These are phyloP conservation scores for Phalaenopsis hybrid DNA, from an alignment of 116 monocot genomes.

Conservation along the genomic window DNA sequence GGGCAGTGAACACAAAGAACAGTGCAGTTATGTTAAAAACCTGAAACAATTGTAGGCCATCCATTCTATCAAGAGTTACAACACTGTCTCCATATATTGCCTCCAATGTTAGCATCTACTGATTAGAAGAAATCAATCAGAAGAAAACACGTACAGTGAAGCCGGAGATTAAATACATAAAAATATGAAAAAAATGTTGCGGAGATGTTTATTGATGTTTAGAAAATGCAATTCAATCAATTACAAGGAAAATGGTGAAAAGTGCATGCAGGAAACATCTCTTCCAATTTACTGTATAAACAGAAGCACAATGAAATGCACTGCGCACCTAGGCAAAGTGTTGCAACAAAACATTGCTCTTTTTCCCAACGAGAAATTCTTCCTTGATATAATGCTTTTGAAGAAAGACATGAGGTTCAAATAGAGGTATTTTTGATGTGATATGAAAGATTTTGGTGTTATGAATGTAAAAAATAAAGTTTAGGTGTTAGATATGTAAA, in stretches of 20 bases:
- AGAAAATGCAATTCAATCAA: background rate
- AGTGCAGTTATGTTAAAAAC: conserved; percentile 20
- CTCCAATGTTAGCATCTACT: conserved; percentile 66
- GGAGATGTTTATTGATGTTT: background rate
- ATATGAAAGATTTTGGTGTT: no score
- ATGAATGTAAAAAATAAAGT: no score
- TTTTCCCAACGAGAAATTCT: background rate
- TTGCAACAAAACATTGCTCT: background rate
- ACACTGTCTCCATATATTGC: conserved; percentile 75
- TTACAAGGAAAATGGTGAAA: background rate
- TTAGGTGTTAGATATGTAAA: no score
- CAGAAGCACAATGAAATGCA: background rate
- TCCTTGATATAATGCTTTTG: background rate
- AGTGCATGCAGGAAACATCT: background rate
- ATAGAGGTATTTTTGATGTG: background rate
- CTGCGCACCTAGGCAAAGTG: no score
- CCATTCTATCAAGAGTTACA: conserved; percentile 24
- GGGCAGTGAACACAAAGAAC: background rate
- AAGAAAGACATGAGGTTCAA: background rate
- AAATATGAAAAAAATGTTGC: background rate
- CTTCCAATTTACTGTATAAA: background rate
- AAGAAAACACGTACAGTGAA: background rate
- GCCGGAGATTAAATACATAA: background rate
- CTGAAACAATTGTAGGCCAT: conserved; percentile 55
- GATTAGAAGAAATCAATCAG: background rate